A percentile compares a stretch with the other conserved stretches of the same genome.
Conservation (phyloP, 164 flowering plant species). For the Chloranthus sessilifolius region DNA sequence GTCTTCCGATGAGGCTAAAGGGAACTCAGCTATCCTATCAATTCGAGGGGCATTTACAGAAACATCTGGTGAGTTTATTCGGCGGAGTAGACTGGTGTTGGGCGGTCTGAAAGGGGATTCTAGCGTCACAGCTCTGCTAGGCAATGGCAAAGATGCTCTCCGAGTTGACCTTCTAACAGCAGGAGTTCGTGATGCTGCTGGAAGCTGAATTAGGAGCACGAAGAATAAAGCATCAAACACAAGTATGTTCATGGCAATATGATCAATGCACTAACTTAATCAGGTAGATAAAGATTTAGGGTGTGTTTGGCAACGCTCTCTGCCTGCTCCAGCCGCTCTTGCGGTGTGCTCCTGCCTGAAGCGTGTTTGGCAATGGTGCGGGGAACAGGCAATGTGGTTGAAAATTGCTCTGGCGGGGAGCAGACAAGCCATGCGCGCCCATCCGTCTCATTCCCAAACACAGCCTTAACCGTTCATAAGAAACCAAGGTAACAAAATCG, state of each 20-base stretch:
- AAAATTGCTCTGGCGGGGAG: neutral
- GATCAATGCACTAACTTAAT: neutral
- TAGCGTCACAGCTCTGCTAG: conserved; percentile 27
- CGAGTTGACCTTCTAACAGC: conserved; percentile 37
- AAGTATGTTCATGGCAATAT: no score
- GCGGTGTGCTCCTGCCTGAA: no score
- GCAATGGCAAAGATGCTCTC: conserved; percentile 72
- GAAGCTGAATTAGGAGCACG: conserved; percentile 41
- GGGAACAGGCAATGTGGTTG: neutral
- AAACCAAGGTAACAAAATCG: no score
- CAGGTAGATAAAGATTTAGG: neutral
- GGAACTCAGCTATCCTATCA: conserved; percentile 86
- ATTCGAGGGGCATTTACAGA: conserved; percentile 87
- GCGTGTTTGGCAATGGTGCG: no score
- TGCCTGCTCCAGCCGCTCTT: no score
- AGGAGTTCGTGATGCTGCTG: conserved; percentile 33
- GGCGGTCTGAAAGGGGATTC: conserved; percentile 35
- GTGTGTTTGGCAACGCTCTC: no score
- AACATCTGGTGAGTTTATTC: conserved; percentile 72
- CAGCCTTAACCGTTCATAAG: no score
- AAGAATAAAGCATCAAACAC: neutral
- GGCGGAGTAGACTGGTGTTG: conserved; percentile 35
- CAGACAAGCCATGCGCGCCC: neutral
- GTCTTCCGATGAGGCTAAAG: conserved; percentile 64
- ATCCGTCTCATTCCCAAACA: neutral